Evolutionary conservation across 768 basidiomycete species (phyloP), one percentile per base, ranked within the genome.

Genomic region (Boletus pseudo-olivaceus): DNA sequence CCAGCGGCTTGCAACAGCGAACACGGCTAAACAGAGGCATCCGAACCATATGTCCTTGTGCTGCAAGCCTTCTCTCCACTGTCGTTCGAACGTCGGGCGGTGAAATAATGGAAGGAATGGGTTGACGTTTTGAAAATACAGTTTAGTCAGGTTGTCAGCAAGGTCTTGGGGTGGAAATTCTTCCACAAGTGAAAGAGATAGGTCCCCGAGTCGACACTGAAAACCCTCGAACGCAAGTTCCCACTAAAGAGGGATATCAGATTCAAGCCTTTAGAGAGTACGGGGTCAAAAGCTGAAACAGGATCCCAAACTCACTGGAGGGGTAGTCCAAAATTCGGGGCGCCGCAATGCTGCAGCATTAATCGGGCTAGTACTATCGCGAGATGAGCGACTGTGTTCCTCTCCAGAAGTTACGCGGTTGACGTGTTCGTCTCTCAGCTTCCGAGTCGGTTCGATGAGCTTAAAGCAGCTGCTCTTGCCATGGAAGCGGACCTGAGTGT

Each of bases 1-100:
- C 78, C 81, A 90, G 42, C 85, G 78, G 45, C 85, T 81, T 2
- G 83, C 87, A 30, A 87, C 75, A 17, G 90, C 87, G 67, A 89
- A 88, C 1, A 92, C 48, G 34, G 78, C 68, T 42, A 88, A 66
- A 58, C 85, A 85, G 7, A 87, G 73, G 46, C 76, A 75, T 7
- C 78, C 73, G 62, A 91, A 93, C 73, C 80, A 82, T 7, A 75
- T 67, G 54, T 88, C 79, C 15, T 70, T 74, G 29, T 78, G 73
- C 59, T 88, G 79, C 26, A 86, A 62, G 8, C 73, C 73, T 2
- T 81, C 77, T 32, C 64, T 72, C 74, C 83, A 85, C 43, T 86
- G 81, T 15, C 76, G 76, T 35, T 82, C 73, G 62, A 94, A 93
- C 0, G 85, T 83, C 6, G 82, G 82, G 20, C 78, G 78, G 63